Evolutionary conservation across 2,329 filamentous ascomycete species (phyloP), one percentile per base, ranked within the genome.

Genomic region (Dothideomycetes sp.): DNA sequence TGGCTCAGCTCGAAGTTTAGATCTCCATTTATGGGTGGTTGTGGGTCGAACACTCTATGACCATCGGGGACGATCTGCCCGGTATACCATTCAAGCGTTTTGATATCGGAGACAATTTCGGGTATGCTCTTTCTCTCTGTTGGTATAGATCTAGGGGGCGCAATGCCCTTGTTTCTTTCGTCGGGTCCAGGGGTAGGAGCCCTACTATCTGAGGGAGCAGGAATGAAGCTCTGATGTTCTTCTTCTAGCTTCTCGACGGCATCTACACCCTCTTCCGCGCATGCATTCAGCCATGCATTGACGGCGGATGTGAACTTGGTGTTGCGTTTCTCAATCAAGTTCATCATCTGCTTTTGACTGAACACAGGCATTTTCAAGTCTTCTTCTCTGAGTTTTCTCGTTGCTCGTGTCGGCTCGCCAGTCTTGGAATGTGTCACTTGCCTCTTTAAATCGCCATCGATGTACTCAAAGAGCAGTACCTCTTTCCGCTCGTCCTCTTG

Each of bases 1-100:
- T 98, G 91, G 38, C 87, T 94, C 5, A 98, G 70, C 14, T 81
- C 66, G 54, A 96, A 98, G 19, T 82, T 74, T 36, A 98, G 69
- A 31, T 94, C 82, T 1, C 86, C 88, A 52, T 84, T 87, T 0
- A 88, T 73, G 0, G 89, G 70, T 47, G 81, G 75, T 52, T 94
- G 88, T 2, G 84, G 76, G 48, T 94, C 86, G 52, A 95, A 93
- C 0, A 94, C 84, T 24, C 88, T 76, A 63, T 95, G 87, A 0
- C 91, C 91, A 49, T 94, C 84, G 0, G 88, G 86, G 1, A 96
- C 88, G 47, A 98, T 87, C 60, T 98, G 91, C 0, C 80, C 81
- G 4, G 79, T 83, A 53, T 98, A 98, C 84, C 88, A 94, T 17
- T 88, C 71, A 50, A 82, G 75, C 7, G 76, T 73, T 52, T 85